phyloP scores from a whole-genome alignment of 306 rosid species.

The Inga oerstediana region DNA sequence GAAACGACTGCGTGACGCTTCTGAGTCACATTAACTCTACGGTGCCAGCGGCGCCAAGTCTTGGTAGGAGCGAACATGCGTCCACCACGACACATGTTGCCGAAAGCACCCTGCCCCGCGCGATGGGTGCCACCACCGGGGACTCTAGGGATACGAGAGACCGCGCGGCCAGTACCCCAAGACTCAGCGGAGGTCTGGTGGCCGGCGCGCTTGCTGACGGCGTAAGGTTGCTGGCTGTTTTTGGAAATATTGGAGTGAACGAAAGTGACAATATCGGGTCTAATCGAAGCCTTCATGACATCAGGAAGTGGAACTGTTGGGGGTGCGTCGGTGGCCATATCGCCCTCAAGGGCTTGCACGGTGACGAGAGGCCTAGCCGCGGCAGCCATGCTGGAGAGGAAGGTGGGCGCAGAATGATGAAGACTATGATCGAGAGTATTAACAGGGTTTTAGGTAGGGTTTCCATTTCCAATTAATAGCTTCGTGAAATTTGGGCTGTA shows the following conservation, averaged over 20 bases:
- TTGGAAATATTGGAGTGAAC: slow-evolving; percentile 19
- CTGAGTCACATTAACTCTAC: slow-evolving; percentile 62
- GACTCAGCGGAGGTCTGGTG: slow-evolving; percentile 22
- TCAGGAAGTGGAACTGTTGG: slow-evolving; percentile 45
- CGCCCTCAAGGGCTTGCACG: slow-evolving; percentile 59
- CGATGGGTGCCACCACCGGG: slow-evolving; percentile 76
- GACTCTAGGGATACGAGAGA: slow-evolving; percentile 67
- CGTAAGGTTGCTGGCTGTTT: slow-evolving; percentile 13
- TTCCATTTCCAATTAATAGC: not conserved
- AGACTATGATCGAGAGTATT: not conserved
- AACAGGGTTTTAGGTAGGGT: slow-evolving; percentile 1
- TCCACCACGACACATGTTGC: slow-evolving; percentile 79
- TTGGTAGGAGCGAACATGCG: slow-evolving; percentile 77
- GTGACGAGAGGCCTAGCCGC: slow-evolving; percentile 58
- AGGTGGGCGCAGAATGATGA: not conserved
- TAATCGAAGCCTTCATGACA: slow-evolving; percentile 55
- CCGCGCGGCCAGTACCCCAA: slow-evolving; percentile 40
- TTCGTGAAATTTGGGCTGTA: not conserved
- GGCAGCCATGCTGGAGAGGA: slow-evolving; percentile 45
- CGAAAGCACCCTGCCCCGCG: slow-evolving; percentile 71
- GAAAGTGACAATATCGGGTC: slow-evolving; percentile 29
- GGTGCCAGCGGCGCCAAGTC: slow-evolving; percentile 83
- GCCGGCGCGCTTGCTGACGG: slow-evolving; percentile 11
- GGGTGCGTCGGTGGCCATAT: slow-evolving; percentile 54
- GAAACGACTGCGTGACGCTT: slow-evolving; percentile 66